Evolutionary conservation across 176 grass and related monocot genomes (phyloP), one percentile per base, ranked within the genome.

Genomic region (Themeda triandra): DNA sequence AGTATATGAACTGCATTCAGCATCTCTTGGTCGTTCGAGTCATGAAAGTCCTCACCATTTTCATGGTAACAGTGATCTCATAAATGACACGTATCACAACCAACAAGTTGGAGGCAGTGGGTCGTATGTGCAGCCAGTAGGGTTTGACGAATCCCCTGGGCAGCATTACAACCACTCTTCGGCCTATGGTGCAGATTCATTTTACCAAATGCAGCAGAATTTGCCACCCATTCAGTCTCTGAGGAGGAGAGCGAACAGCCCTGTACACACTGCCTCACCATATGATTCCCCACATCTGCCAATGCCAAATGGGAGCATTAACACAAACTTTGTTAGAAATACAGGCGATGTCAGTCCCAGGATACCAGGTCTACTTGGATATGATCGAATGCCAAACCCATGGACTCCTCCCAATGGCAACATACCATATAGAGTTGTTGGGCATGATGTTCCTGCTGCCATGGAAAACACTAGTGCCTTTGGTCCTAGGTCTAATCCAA

Each of bases 181-280:
- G 84, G 72, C 82, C 41, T 88, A 91, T 92, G 91, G 88, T 82
- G 70, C 85, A 65, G 96, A 98, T 56, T 84, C 89, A 53, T 83
- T 90, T 80, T 94, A 93, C 81, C 96, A 98, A 87, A 87, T 87
- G 66, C 87, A 87, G 14, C 88, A 94, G 35, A 95, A 92, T 86
- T 86, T 95, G 69, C 87, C 88, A 32, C 87, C 83, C 10, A 80
- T 94, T 88, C 91, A 89, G 85, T 92, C 96, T 69, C 82, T 87
- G 15, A 93, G 96, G 70, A 89, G 87, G 79, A 95, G 91, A 69
- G 70, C 23, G 75, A 89, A 78, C 46, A 87, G 74, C 18, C 86
- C 85, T 90, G 58, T 80, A 77, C 80, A 80, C 67, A 73, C 80
- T 64, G 88, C 63, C 64, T 88, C 86, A 69, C 69, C 84, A 66